Base-by-base conservation (phyloP, 2,329 filamentous ascomycete species). In the Fusarium sp. region DNA sequence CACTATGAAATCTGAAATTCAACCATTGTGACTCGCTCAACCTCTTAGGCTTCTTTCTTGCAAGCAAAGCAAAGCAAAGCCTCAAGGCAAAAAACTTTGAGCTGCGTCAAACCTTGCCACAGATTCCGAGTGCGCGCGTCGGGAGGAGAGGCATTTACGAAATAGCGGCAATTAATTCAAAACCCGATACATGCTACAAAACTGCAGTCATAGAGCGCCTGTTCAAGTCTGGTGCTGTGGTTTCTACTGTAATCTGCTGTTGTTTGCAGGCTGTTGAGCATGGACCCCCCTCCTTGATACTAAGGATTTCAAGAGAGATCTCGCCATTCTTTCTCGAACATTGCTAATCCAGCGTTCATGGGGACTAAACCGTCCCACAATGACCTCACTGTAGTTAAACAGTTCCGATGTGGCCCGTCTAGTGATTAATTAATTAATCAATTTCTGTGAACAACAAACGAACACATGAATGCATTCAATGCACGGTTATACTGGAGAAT, bases 271-370 rank as follows among this genome's bases (percentile, higher is more conserved):
- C 48, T 47, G 49, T 61, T 43, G 51, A 50, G 44, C 33, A 54
- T 40, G 43, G 39, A 35, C 48, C 37, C 50, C 53, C 24, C 24
- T 71, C 59, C 35, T 55, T 56, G 13, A 46, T 49, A 45, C 22
- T 56, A 46, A 54, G 56, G 48, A 50, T 58, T 55, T 47, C 41
- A 53, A 67, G 47, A 67, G 47, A 65, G 58, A 62, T 71, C 71
- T 73, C 71, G 65, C 71, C 69, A 73, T 73, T 61, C 26, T 65
- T 50, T 46, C 67, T 64, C 22, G 56, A 37, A 48, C 57, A 67
- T 61, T 71, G 68, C 65, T 63, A 67, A 71, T 70, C 53, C 45
- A 65, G 51, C 37, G 46, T 46, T 41, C 52, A 67, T 62, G 55
- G 59, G 46, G 48, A 64, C 48, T 59, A 48, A 56, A 43, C 54